Conservation (phyloP, 768 basidiomycete genomes). For the Amanita pseudoporphyria region DNA sequence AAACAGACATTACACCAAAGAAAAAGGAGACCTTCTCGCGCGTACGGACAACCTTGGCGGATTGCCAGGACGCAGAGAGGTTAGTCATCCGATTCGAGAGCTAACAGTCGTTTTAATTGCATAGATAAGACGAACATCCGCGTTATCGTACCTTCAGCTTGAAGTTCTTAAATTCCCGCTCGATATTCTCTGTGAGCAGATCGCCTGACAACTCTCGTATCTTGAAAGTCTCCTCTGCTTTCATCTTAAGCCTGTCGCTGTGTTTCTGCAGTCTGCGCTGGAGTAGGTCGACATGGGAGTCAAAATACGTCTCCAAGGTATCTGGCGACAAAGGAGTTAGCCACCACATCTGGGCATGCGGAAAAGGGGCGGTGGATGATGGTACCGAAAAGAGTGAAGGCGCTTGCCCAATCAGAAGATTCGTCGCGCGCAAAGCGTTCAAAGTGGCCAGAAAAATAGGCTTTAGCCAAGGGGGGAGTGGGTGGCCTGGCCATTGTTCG, state of each 20-base stretch:
- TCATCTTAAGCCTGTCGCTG: conserved; percentile 71
- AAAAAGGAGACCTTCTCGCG: conserved; percentile 88
- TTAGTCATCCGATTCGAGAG: conserved; percentile 71
- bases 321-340: conserved; percentile 37
- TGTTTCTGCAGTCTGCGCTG: conserved; percentile 85
- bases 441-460: conserved; percentile 59
- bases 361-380: conserved; percentile 6
- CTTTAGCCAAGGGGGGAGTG: conserved; percentile 31
- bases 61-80: conserved; percentile 84
- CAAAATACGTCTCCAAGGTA: conserved; percentile 92
- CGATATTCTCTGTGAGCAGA: conserved; percentile 64
- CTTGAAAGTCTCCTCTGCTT: conserved; percentile 66
- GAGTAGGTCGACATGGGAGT: conserved; percentile 76
- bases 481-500: conserved; percentile 31
- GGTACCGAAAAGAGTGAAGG: conserved; percentile 80
- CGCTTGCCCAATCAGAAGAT: conserved; percentile 65
- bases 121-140: conserved; percentile 4
- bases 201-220: conserved; percentile 54
- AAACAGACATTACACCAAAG: conserved; percentile 84
- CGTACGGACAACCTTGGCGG: conserved; percentile 77
- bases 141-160: conserved; percentile 61
- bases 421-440: conserved; percentile 73
- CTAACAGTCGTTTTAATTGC: conserved; percentile 27
- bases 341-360: conserved; percentile 14
- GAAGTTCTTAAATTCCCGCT: conserved; percentile 79